Evolutionary conservation across 176 grass and related monocot genomes (phyloP).

Genomic region (Ampelocalamus luodianensis): DNA sequence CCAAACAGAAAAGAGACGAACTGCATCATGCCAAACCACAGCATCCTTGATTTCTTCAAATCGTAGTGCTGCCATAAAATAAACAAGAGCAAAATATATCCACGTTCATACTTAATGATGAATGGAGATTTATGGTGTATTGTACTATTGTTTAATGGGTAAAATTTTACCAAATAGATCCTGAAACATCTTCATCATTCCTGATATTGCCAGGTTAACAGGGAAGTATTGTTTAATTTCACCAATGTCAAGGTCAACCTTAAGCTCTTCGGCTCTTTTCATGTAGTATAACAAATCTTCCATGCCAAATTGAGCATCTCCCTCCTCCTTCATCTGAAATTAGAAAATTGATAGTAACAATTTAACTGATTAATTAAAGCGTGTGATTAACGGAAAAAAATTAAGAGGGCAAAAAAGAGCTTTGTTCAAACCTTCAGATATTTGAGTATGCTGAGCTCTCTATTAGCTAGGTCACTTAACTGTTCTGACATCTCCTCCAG

Average conservation of each 20-base stretch:
- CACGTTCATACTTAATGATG: conserved; percentile 10
- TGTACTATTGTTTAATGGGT: conserved; percentile 29
- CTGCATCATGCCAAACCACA: conserved; percentile 90
- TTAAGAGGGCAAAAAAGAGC: conserved; percentile 27
- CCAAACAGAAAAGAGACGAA: conserved; percentile 78
- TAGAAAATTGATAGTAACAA: conserved; percentile 10
- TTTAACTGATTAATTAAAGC: conserved; percentile 27
- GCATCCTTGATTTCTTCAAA: conserved; percentile 84
- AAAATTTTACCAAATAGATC: conserved; percentile 88
- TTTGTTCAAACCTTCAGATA: conserved; percentile 78
- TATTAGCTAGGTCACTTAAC: conserved; percentile 63
- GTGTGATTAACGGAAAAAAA: conserved; percentile 24
- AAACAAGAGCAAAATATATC: conserved; percentile 33
- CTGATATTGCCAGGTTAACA: conserved; percentile 81
- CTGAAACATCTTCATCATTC: conserved; percentile 96
- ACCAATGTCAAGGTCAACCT: conserved; percentile 82
- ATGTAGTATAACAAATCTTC: conserved; percentile 98
- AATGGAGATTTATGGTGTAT: not conserved
- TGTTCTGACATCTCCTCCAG: conserved; percentile 85
- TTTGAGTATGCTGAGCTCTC: conserved; percentile 87
- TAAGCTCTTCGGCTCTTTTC: conserved; percentile 80
- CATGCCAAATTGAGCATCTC: conserved; percentile 73
- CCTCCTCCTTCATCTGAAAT: conserved; percentile 79
- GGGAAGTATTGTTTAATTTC: conserved; percentile 95
- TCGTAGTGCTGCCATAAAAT: conserved; percentile 64